These are phyloP conservation scores for Hippophae tibetana DNA, from an alignment of 306 rosid species.

Conservation along the genomic window DNA sequence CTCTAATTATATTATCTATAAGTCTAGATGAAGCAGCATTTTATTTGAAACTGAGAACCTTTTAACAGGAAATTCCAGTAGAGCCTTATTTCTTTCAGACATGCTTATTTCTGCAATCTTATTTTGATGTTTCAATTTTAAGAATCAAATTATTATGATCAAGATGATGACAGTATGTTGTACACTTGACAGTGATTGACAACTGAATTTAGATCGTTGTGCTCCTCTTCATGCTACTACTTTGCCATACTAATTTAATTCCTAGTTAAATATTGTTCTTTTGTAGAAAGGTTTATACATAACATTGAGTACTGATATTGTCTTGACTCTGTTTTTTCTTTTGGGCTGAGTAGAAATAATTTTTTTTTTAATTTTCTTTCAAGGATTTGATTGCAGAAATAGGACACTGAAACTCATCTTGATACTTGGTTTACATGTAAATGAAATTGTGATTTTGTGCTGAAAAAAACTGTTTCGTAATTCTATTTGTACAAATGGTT, in stretches of 20 bases:
- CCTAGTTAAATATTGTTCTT: too few species aligned
- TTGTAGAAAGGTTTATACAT: too few species aligned
- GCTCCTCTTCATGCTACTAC: too few species aligned
- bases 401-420: neutral
- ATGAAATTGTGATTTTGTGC: neutral
- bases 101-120: conserved; percentile 14
- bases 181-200: conserved; percentile 1
- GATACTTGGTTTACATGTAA: neutral
- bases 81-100: conserved; percentile 16
- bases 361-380: too few species aligned
- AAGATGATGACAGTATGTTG: conserved; percentile 10
- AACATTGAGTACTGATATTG: too few species aligned
- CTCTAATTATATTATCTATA: conserved; percentile 13
- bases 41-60: conserved; percentile 8
- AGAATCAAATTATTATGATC: conserved; percentile 17
- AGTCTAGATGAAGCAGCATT: conserved; percentile 23
- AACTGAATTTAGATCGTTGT: neutral
- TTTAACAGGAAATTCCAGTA: conserved; percentile 22
- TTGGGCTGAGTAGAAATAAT: too few species aligned
- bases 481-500: neutral
- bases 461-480: neutral
- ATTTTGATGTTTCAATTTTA: conserved; percentile 9
- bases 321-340: too few species aligned
- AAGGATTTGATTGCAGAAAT: neutral
- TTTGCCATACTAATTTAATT: too few species aligned